These are phyloP conservation scores for Neurospora sp. DNA, from an alignment of 495 filamentous ascomycete species.

Conservation along the genomic window DNA sequence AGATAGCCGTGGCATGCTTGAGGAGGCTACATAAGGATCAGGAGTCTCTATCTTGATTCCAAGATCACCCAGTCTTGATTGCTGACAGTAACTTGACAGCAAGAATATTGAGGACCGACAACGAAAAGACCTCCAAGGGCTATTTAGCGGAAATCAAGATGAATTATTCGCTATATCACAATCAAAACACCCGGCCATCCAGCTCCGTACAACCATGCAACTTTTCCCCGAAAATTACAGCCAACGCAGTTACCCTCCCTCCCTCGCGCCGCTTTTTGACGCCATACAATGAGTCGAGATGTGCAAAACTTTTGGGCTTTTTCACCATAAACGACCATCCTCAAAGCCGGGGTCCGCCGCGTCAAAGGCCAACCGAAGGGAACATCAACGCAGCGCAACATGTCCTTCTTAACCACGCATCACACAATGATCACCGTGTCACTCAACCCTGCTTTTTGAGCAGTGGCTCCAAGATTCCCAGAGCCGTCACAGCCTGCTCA, in stretches of 20 bases:
- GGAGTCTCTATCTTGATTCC: too few relatives aligned
- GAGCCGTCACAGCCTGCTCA: constrained; percentile 57
- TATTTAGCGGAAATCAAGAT: neutral
- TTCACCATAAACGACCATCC: neutral
- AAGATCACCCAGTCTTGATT: neutral
- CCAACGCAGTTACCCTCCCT: neutral
- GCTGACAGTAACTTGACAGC: neutral
- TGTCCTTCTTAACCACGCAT: neutral
- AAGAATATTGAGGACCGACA: neutral
- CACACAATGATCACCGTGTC: neutral
- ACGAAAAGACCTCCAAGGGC: neutral
- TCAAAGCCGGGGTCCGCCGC: neutral
- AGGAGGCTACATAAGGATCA: too few relatives aligned
- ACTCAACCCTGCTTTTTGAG: constrained; percentile 20
- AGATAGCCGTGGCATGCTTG: too few relatives aligned
- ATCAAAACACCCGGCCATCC: neutral
- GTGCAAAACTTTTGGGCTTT: neutral
- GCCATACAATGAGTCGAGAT: neutral
- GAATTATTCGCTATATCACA: neutral
- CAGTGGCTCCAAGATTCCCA: constrained; percentile 52
- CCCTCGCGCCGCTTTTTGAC: neutral
- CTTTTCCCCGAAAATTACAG: neutral
- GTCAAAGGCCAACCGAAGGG: neutral
- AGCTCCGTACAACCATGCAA: neutral
- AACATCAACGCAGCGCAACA: neutral